A percentile compares a stretch with the other conserved stretches of the same genome.
Evolutionary conservation across 2,329 filamentous ascomycete species (phyloP).

Genomic region (Thyridium curvatum): DNA sequence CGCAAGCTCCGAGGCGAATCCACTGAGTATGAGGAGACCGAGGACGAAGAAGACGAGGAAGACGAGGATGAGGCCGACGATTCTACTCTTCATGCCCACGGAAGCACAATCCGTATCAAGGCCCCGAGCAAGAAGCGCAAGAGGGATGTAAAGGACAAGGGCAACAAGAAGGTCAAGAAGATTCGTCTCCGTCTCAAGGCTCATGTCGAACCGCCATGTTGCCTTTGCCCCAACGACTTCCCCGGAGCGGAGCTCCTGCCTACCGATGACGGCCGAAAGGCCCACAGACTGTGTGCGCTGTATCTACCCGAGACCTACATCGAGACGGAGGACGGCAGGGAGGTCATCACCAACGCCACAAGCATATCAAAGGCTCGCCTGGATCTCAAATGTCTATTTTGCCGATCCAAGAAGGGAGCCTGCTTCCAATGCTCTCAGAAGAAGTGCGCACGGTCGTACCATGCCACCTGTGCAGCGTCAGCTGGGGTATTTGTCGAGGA

Average conservation of each 20-base stretch:
- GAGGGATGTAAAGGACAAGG: slow-evolving; percentile 33
- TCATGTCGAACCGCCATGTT: slow-evolving; percentile 72
- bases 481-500: slow-evolving; percentile 90
- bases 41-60: slow-evolving; percentile 63
- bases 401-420: slow-evolving; percentile 87
- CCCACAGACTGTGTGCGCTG: slow-evolving; percentile 80
- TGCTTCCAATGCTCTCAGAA: slow-evolving; percentile 96
- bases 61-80: slow-evolving; percentile 63
- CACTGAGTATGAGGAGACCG: slow-evolving; percentile 75
- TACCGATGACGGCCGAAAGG: slow-evolving; percentile 81
- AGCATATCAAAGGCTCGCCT: slow-evolving; percentile 80
- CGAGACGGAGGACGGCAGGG: slow-evolving; percentile 61
- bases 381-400: slow-evolving; percentile 91
- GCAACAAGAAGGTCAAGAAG: slow-evolving; percentile 64
- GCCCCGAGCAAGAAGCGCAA: slow-evolving; percentile 63
- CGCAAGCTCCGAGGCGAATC: slow-evolving; percentile 87
- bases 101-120: slow-evolving; percentile 49
- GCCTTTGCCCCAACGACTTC: slow-evolving; percentile 87
- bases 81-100: slow-evolving; percentile 68
- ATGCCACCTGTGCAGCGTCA: slow-evolving; percentile 87
- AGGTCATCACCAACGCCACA: slow-evolving; percentile 72
- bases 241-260: slow-evolving; percentile 74
- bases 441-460: slow-evolving; percentile 90
- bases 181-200: slow-evolving; percentile 68
- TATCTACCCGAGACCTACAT: slow-evolving; percentile 93